Conservation (phyloP, 345 rosid species). For the Odontarrhena argentea region DNA sequence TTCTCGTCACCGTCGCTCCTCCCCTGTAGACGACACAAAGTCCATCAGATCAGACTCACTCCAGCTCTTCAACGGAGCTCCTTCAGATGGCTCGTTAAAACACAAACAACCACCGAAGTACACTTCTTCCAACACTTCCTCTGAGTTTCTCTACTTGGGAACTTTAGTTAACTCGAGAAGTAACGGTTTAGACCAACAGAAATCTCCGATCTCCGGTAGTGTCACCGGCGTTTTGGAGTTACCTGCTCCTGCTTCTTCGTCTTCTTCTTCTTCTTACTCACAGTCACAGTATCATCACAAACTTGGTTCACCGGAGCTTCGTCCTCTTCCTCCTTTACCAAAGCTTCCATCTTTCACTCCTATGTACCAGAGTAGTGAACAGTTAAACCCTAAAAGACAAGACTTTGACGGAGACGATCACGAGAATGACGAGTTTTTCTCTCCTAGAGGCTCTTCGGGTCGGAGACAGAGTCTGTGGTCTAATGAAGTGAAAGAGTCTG, state of each 20-base stretch:
- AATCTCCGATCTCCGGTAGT: slow-evolving; percentile 44
- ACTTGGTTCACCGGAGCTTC: slow-evolving; percentile 88
- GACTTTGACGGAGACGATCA: slow-evolving; percentile 46
- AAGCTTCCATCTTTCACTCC: slow-evolving; percentile 47
- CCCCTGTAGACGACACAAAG: slow-evolving; percentile 46
- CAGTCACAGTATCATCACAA: slow-evolving; percentile 47
- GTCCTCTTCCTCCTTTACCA: slow-evolving; percentile 88
- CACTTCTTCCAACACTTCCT: slow-evolving; percentile 52
- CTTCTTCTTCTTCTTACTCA: slow-evolving; percentile 42
- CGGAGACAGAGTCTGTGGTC: slow-evolving; percentile 55
- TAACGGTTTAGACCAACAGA: slow-evolving; percentile 43
- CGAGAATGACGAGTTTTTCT: slow-evolving; percentile 85
- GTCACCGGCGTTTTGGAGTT: slow-evolving; percentile 50
- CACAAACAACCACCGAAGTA: slow-evolving; percentile 41
- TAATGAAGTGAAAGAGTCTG: slow-evolving; percentile 44
- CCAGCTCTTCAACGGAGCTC: slow-evolving; percentile 70
- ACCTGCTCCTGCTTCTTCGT: slow-evolving; percentile 31
- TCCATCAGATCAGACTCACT: slow-evolving; percentile 53
- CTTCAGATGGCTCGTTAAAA: slow-evolving; percentile 53
- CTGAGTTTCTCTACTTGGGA: slow-evolving; percentile 89
- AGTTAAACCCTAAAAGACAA: slow-evolving; percentile 39
- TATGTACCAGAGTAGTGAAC: slow-evolving; percentile 50
- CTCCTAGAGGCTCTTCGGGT: slow-evolving; percentile 83
- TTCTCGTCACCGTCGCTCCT: slow-evolving; percentile 36
- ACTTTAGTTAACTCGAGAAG: slow-evolving; percentile 60